Conservation (phyloP, 2,329 filamentous ascomycete genomes). For the Capronia epimyces region DNA sequence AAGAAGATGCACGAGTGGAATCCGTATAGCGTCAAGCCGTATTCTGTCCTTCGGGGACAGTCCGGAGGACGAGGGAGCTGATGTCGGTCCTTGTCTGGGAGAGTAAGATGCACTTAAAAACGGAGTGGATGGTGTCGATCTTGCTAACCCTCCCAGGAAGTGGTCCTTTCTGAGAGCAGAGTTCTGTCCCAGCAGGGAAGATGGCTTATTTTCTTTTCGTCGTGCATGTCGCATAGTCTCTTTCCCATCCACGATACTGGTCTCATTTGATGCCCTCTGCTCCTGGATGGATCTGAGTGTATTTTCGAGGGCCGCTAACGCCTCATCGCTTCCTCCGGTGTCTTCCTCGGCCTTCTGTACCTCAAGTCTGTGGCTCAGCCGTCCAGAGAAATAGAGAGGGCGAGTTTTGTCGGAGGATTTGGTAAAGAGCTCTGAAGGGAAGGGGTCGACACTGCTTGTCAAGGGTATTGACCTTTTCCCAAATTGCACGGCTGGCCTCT, state of each 20-base stretch:
- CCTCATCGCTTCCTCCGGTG: constrained; percentile 54
- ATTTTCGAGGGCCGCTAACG: constrained; percentile 54
- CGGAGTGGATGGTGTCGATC: constrained; percentile 41
- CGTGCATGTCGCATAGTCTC: constrained; percentile 33
- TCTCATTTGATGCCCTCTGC: constrained; percentile 57
- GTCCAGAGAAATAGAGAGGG: constrained; percentile 51
- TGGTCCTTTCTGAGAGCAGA: constrained; percentile 35
- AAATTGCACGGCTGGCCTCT: constrained; percentile 52
- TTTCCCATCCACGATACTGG: constrained; percentile 37
- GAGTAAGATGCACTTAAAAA: constrained; percentile 36
- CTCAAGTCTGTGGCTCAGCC: constrained; percentile 54
- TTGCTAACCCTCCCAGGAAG: constrained; percentile 36
- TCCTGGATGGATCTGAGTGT: constrained; percentile 55
- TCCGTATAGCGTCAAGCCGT: constrained; percentile 42
- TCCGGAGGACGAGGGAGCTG: constrained; percentile 35
- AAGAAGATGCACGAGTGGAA: constrained; percentile 49
- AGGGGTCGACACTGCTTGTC: constrained; percentile 49
- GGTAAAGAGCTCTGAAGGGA: constrained; percentile 55
- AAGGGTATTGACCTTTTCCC: constrained; percentile 54
- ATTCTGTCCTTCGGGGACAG: constrained; percentile 28
- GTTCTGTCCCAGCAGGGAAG: constrained; percentile 30
- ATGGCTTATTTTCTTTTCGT: constrained; percentile 30
- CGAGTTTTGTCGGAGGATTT: constrained; percentile 38
- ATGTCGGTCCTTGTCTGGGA: constrained; percentile 41
- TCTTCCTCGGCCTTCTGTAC: constrained; percentile 52